Conservation (phyloP, 1,284 basidiomycete genomes). For the Thelephora terrestris region DNA sequence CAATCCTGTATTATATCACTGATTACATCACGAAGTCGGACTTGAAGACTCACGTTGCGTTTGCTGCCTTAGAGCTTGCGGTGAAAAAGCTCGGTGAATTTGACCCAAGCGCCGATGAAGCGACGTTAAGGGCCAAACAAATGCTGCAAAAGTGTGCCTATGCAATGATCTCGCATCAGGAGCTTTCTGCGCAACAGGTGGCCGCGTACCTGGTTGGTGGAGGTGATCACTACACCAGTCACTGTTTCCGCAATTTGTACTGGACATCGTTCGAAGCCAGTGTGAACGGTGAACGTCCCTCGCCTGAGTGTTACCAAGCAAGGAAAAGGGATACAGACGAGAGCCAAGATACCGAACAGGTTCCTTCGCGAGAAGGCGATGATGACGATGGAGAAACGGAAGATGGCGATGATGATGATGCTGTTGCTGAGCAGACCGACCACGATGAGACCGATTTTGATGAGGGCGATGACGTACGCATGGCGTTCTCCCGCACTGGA, state of each 20-base stretch:
- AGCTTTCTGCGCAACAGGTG: conserved; percentile 29
- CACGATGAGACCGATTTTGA: too few relatives aligned
- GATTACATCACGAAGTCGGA: conserved; percentile 30
- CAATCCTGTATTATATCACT: conserved; percentile 27
- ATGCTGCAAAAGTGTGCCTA: conserved; percentile 28
- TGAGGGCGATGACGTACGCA: conserved; percentile 11
- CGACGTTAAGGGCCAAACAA: conserved; percentile 19
- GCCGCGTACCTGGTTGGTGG: conserved; percentile 24
- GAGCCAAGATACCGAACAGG: too few relatives aligned
- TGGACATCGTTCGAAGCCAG: conserved; percentile 24
- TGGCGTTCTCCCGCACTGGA: neutral
- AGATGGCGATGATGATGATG: conserved; percentile 9
- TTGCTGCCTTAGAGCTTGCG: conserved; percentile 24
- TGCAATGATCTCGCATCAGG: conserved; percentile 26
- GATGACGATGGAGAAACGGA: too few relatives aligned
- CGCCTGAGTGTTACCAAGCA: too few relatives aligned
- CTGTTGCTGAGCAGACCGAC: conserved; percentile 6
- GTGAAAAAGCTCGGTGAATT: conserved; percentile 21
- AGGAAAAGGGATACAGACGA: too few relatives aligned
- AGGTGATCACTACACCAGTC: conserved; percentile 28
- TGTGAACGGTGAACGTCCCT: conserved; percentile 12
- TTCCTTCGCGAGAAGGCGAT: too few relatives aligned
- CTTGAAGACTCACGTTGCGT: conserved; percentile 30
- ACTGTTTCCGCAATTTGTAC: conserved; percentile 23
- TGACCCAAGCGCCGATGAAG: conserved; percentile 12